Conservation (phyloP, 495 filamentous ascomycete genomes). For the Cercophora newfieldiana region DNA sequence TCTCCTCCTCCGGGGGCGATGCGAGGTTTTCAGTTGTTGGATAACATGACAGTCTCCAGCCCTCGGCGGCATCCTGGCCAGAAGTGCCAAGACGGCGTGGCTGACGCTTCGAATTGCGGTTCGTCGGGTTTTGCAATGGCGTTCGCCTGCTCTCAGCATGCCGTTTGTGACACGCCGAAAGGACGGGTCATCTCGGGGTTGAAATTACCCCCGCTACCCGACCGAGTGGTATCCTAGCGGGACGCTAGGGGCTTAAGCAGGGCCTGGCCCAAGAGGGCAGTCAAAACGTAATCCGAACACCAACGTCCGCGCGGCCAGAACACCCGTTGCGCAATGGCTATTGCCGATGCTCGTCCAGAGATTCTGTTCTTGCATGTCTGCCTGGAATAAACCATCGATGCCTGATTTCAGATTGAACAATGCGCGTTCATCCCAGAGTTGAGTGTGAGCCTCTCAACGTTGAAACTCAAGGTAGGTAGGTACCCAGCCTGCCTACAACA, state of each 20-base stretch:
- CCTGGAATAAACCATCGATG: background rate
- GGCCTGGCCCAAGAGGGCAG: background rate
- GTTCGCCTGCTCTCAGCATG: background rate
- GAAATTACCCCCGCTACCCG: background rate
- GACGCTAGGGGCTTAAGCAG: background rate
- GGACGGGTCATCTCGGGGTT: conserved; percentile 8
- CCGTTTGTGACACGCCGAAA: background rate
- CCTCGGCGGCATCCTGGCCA: background rate
- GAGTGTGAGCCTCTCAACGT: too few species aligned
- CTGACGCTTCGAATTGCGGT: background rate
- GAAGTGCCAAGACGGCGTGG: background rate
- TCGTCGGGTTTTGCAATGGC: background rate
- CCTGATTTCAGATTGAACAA: too few species aligned
- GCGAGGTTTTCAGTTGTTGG: background rate
- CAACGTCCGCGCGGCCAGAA: background rate
- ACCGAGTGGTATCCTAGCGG: background rate
- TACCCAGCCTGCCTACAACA: too few species aligned
- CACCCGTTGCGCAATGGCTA: background rate
- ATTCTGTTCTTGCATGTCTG: background rate
- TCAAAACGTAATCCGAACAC: background rate
- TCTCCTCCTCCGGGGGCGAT: background rate
- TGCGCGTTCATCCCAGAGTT: too few species aligned
- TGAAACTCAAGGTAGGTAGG: too few species aligned
- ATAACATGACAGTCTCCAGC: background rate
- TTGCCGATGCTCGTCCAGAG: background rate